Evolutionary conservation across 805 yeast species (phyloP), one percentile per base, ranked within the genome.

Genomic region (Teunomyces pallodes): DNA sequence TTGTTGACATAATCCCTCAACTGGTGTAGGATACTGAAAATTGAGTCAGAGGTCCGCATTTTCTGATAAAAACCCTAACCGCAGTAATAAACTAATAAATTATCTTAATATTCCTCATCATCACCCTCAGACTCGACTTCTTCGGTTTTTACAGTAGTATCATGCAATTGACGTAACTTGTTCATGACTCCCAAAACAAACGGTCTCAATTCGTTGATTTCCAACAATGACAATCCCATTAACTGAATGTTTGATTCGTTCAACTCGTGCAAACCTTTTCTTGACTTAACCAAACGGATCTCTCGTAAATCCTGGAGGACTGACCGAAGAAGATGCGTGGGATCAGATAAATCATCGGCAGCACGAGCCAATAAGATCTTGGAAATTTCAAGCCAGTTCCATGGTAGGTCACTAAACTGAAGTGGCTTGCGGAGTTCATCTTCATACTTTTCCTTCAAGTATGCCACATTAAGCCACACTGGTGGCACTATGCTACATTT

Each of bases 401-500:
- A 84, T 0, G 98, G 98, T 43, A 92, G 66, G 6, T 74, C 67
- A 47, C 89, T 79, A 60, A 92, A 92, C 50, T 79, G 70, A 30
- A 76, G 76, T 1, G 81, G 75, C 47, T 77, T 62, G 4, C 72
- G 70, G 30, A 81, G 69, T 60, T 92, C 98, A 51, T 79, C 84
- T 16, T 85, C 88, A 55, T 86, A 81, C 38, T 77, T 73, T 5
- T 71, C 74, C 46, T 79, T 78, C 48, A 92, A 64, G 43, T 72
- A 72, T 14, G 72, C 70, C 42, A 79, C 65, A 8, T 76, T 78
- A 8, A 94, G 74, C 99, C 99, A 94, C 1, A 72, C 76, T 0
- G 99, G 99, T 10, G 90, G 85, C 7, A 89, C 83, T 2, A 94
- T 82, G 52, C 84, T 86, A 66, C 97, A 90, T 58, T 90, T 85